phyloP scores from a whole-genome alignment of 2,329 filamentous ascomycete genomes.

The Myriosclerotinia duriaeana region DNA sequence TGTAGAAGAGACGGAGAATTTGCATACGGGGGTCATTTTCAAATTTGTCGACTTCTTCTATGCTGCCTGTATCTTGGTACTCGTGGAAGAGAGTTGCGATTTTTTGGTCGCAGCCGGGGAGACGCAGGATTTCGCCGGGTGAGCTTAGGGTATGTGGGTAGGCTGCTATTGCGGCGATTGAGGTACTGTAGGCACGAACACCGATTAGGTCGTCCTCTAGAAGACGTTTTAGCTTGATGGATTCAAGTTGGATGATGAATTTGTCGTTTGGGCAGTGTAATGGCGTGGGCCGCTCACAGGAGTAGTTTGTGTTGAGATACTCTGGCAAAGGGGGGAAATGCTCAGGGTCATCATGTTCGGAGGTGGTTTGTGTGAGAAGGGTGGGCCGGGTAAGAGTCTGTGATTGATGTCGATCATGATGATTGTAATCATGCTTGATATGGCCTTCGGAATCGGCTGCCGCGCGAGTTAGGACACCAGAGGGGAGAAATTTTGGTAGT shows the following conservation, averaged over 20 bases:
- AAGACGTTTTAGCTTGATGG: slow-evolving; percentile 69
- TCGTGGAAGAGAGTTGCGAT: slow-evolving; percentile 76
- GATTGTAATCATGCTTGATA: slow-evolving; percentile 27
- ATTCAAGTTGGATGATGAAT: slow-evolving; percentile 73
- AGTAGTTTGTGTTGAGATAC: slow-evolving; percentile 65
- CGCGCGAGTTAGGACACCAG: slow-evolving; percentile 32
- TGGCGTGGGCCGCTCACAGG: slow-evolving; percentile 77
- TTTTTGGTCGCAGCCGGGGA: slow-evolving; percentile 82
- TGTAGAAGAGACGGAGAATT: slow-evolving; percentile 69
- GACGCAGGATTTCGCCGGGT: slow-evolving; percentile 44
- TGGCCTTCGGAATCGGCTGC: slow-evolving; percentile 34
- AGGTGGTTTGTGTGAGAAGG: slow-evolving; percentile 66
- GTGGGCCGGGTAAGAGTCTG: slow-evolving; percentile 41
- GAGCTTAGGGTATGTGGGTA: slow-evolving; percentile 57
- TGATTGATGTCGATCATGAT: slow-evolving; percentile 24
- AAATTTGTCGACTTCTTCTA: slow-evolving; percentile 64
- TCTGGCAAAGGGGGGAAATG: slow-evolving; percentile 65
- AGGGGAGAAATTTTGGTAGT: slow-evolving; percentile 1
- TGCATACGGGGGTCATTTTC: slow-evolving; percentile 62
- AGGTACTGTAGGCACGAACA: slow-evolving; percentile 81
- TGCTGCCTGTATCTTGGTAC: slow-evolving; percentile 59
- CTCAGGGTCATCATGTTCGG: slow-evolving; percentile 65
- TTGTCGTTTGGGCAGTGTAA: slow-evolving; percentile 66
- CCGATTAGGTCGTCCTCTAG: slow-evolving; percentile 76
- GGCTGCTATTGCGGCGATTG: slow-evolving; percentile 78